Conservation (phyloP, 257 asterid genomes). For the Paulownia fortunei region DNA sequence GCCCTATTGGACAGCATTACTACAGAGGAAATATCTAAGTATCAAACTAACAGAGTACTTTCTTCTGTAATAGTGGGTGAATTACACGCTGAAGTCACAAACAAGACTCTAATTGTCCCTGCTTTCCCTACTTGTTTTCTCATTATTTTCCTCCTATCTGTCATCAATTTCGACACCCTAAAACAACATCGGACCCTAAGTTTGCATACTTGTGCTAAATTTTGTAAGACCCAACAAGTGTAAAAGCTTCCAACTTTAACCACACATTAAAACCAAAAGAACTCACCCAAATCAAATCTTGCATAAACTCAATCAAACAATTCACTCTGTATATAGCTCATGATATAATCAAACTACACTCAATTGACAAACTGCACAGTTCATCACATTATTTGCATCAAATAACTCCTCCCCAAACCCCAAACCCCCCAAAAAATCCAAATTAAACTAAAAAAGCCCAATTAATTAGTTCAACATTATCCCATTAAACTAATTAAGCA, state of each 20-base stretch:
- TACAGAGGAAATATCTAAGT: background rate
- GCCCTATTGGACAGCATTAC: background rate
- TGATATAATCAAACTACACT: slow-evolving; percentile 4
- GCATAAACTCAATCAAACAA: slow-evolving; percentile 26
- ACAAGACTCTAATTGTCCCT: background rate
- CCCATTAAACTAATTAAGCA: slow-evolving; percentile 23
- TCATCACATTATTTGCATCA: slow-evolving; percentile 14
- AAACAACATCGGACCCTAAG: background rate
- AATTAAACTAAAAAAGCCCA: slow-evolving; percentile 18
- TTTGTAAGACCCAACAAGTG: slow-evolving; percentile 9
- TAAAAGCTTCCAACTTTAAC: slow-evolving; percentile 11
- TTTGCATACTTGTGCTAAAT: slow-evolving; percentile 16
- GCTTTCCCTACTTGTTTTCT: background rate
- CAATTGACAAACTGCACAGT: slow-evolving; percentile 17
- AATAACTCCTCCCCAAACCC: background rate
- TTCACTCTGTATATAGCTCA: background rate
- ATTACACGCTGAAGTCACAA: background rate
- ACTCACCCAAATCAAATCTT: slow-evolving; percentile 18
- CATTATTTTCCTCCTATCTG: background rate
- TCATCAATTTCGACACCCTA: background rate
- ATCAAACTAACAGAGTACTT: background rate
- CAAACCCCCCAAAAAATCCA: background rate
- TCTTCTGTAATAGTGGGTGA: background rate
- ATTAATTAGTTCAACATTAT: slow-evolving; percentile 12
- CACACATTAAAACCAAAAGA: slow-evolving; percentile 5